Evolutionary conservation across 371 early-diverging fungal species (phyloP).

Genomic region (Mucor lusitanicus): DNA sequence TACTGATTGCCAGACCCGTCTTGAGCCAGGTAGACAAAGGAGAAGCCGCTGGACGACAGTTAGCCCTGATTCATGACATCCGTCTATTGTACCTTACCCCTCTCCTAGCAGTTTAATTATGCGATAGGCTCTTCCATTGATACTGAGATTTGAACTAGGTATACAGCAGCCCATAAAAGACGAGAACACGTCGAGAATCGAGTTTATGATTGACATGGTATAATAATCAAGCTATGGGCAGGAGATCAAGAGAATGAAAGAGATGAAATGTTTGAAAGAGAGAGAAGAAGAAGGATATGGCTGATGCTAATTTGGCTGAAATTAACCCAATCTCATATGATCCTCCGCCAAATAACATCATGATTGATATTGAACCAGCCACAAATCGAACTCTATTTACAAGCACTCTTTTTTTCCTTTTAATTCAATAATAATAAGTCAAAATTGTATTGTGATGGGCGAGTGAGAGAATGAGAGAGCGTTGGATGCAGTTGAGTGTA

Average conservation of each 20-base stretch:
- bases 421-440: too few species aligned
- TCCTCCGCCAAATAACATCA: too few species aligned
- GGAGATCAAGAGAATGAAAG: neutral
- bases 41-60: slow-evolving; percentile 61
- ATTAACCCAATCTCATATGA: too few species aligned
- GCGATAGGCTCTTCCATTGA: slow-evolving; percentile 63
- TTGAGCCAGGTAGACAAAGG: slow-evolving; percentile 70
- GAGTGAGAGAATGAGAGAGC: neutral
- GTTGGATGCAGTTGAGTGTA: neutral
- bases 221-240: neutral
- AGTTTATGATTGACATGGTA: slow-evolving; percentile 13
- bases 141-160: slow-evolving; percentile 65
- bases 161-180: slow-evolving; percentile 32
- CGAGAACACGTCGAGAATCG: slow-evolving; percentile 15
- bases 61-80: neutral
- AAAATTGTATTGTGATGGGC: too few species aligned
- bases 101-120: slow-evolving; percentile 70
- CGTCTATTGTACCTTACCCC: slow-evolving; percentile 48
- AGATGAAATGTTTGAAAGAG: too few species aligned
- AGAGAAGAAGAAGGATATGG: too few species aligned
- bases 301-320: too few species aligned
- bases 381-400: too few species aligned
- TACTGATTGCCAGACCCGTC: slow-evolving; percentile 57
- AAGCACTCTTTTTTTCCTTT: too few species aligned
- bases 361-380: too few species aligned